Evolutionary conservation across 441 rosid genomes (phyloP), one percentile per base, ranked within the genome.

Genomic region (Eutrema salsugineum): DNA sequence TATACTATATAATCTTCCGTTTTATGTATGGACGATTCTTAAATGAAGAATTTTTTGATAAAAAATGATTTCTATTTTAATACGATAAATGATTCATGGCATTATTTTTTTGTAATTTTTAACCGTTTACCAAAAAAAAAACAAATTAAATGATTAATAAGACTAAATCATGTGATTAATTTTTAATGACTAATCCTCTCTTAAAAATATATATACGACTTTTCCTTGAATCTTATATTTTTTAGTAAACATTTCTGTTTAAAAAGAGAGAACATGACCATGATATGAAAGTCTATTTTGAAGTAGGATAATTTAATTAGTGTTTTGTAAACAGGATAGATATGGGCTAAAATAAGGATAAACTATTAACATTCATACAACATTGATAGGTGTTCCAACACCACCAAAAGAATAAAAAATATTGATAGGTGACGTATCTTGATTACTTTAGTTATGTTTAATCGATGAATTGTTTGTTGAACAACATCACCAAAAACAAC

Each of bases 401-500:
- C n/a, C n/a, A n/a, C n/a, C n/a, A n/a, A n/a, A n/a, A n/a, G n/a
- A n/a, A n/a, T n/a, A n/a, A n/a, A n/a, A n/a, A n/a, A 24, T 24
- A n/a, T 24, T 17, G 11, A 38, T 39, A 57, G 51, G 47, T 73
- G 38, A 49, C 61, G 47, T 66, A 62, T 66, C 66, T 36, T 60
- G 42, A 20, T 50, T 50, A 28, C 39, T 73, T 73, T 38, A 49
- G 54, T 17, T 35, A 48, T 48, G 11, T 56, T 47, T 6, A 72
- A 19, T 65, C 20, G n/a, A 57, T 36, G 51, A 65, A 38, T 57
- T n/a, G 67, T 20, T 71, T 66, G 72, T 59, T 73, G 68, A 59
- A 66, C 78, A 40, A 59, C 28, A 40, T 50, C 68, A 66, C 72
- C 55, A 65, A 66, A 47, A 36, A 36, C 38, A 56, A 36, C 58